Evolutionary conservation across 2,329 filamentous ascomycete genomes (phyloP), one percentile per base, ranked within the genome.

Genomic region (Cladosporium sp.): DNA sequence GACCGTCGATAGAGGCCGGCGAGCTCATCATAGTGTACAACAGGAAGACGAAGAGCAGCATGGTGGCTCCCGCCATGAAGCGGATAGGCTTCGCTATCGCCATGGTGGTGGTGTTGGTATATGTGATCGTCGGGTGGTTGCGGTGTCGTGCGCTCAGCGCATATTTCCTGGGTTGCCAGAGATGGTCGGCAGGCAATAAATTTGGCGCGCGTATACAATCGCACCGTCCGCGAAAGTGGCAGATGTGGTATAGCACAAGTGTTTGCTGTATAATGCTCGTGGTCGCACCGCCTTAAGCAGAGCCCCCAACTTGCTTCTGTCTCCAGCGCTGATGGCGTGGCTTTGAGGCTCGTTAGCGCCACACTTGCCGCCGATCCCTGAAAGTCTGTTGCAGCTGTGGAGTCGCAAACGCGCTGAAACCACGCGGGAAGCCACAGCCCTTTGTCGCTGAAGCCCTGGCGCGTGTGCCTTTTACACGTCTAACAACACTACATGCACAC

Each of bases 41-140:
- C 69, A 96, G 85, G 74, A 92, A 92, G 62, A 89, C 80, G 79
- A 90, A 89, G 65, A 95, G 78, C 61, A 89, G 74, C 67, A 90
- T 77, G 64, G 88, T 89, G 62, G 85, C 80, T 64, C 89, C 82
- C 66, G 85, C 88, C 71, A 96, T 80, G 70, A 89, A 85, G 76
- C 92, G 87, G 72, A 96, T 88, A 59, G 91, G 90, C 79, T 88
- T 87, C 71, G 91, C 90, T 72, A 96, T 81, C 69, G 88, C 90
- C 92, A 96, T 96, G 65, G 67, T 83, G 59, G 36, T 42, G 30
- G 50, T n/a, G n/a, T n/a, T 15, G 55, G 47, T 50, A 25, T 49
- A 20, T 14, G 30, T 40, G 39, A 15, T 39, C 7, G 55, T 30
- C 20, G 22, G 17, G 22, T 43, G 9, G 39, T 42, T 17, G 38